A percentile compares a stretch with the other conserved stretches of the same genome.
These are phyloP conservation scores for Cryptococcus hybrid DNA, from an alignment of 1,284 basidiomycete species.

Conservation along the genomic window DNA sequence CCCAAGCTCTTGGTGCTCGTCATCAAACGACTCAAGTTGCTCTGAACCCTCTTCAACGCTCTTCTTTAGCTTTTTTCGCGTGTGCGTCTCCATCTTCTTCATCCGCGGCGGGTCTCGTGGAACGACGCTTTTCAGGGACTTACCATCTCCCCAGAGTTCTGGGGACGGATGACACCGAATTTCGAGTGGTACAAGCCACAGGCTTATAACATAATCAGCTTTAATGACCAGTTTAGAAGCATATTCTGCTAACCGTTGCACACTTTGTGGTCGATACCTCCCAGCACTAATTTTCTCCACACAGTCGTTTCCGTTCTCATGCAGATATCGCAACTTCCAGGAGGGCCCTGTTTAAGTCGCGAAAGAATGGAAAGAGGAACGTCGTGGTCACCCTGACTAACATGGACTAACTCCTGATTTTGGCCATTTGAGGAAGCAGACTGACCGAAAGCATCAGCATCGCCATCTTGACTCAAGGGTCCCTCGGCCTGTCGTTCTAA, in stretches of 20 bases:
- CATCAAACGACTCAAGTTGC: too few relatives aligned
- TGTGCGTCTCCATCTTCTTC: too few relatives aligned
- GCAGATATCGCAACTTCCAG: conserved; percentile 47
- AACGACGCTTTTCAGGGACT: conserved; percentile 37
- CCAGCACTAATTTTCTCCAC: conserved; percentile 40
- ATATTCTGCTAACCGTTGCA: conserved; percentile 34
- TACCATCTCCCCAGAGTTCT: conserved; percentile 46
- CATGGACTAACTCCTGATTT: background rate
- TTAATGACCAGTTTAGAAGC: too few relatives aligned
- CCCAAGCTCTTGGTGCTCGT: too few relatives aligned
- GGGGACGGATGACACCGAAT: conserved; percentile 45
- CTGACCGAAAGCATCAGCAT: background rate
- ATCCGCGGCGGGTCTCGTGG: too few relatives aligned
- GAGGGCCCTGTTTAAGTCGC: conserved; percentile 34
- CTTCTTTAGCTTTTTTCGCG: too few relatives aligned
- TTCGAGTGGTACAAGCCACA: conserved; percentile 45
- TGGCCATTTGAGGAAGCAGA: background rate
- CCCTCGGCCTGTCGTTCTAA: conserved; percentile 11
- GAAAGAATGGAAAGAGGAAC: conserved; percentile 20
- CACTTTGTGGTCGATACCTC: conserved; percentile 34
- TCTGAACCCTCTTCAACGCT: too few relatives aligned
- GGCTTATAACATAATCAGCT: conserved; percentile 16
- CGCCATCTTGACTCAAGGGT: background rate
- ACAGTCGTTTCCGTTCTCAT: conserved; percentile 43
- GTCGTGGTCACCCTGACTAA: background rate